These are phyloP conservation scores for Pythium utonaiense DNA, from an alignment of 352 stramenopile species.

Conservation along the genomic window DNA sequence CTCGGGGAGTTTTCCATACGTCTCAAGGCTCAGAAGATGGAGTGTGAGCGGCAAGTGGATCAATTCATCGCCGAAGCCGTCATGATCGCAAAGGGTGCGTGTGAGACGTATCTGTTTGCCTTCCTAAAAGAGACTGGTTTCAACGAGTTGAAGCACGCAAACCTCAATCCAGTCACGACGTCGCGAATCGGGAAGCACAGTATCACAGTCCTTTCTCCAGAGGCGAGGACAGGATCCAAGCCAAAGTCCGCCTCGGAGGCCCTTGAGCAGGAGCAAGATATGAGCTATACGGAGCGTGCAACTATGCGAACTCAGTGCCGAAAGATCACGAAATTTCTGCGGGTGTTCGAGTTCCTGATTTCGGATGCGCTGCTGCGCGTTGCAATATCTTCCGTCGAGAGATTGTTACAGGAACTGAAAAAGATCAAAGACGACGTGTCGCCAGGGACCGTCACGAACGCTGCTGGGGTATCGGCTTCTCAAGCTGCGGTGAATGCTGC, in stretches of 20 bases:
- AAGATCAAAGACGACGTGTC: slow-evolving; percentile 31
- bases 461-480: slow-evolving; percentile 5
- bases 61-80: slow-evolving; percentile 52
- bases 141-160: slow-evolving; percentile 28
- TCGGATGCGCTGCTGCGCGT: slow-evolving; percentile 72
- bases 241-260: slow-evolving; percentile 9
- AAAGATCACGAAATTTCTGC: slow-evolving; percentile 89
- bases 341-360: slow-evolving; percentile 90
- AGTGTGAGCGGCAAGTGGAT: slow-evolving; percentile 51
- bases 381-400: slow-evolving; percentile 54
- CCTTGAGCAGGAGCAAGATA: slow-evolving; percentile 41
- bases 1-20: slow-evolving; percentile 77
- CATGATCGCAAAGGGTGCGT: slow-evolving; percentile 60
- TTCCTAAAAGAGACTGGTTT: slow-evolving; percentile 59
- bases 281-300: slow-evolving; percentile 94
- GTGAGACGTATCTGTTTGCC: slow-evolving; percentile 53
- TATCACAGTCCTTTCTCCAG: background rate
- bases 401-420: slow-evolving; percentile 37
- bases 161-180: background rate
- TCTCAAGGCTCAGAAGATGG: slow-evolving; percentile 68
- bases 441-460: background rate
- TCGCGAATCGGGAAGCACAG: background rate
- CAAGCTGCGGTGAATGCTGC: slow-evolving; percentile 27
- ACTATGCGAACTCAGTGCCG: slow-evolving; percentile 89
- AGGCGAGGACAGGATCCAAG: slow-evolving; percentile 3